Conservation (phyloP, 495 filamentous ascomycete species). For the Penicillium nucicola region DNA sequence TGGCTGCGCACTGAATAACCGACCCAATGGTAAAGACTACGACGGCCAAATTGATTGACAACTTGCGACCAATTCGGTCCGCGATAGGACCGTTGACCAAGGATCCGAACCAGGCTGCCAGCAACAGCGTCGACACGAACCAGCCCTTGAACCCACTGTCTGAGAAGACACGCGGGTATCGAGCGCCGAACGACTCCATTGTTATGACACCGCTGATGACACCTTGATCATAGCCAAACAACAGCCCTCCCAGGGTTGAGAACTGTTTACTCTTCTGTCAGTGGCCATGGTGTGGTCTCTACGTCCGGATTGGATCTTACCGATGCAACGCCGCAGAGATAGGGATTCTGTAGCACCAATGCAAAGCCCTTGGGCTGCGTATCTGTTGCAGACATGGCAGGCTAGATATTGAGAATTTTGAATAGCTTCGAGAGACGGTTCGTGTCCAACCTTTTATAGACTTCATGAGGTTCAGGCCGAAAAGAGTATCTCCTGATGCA, state of each 20-base stretch:
- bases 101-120: slow-evolving; percentile 78
- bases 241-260: slow-evolving; percentile 57
- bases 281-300: background rate
- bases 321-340: slow-evolving; percentile 39
- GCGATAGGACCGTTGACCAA: slow-evolving; percentile 73
- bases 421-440: too few species aligned
- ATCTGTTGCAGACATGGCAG: slow-evolving; percentile 20
- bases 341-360: slow-evolving; percentile 37
- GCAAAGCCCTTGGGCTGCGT: slow-evolving; percentile 23
- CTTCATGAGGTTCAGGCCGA: background rate
- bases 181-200: slow-evolving; percentile 40
- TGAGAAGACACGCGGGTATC: slow-evolving; percentile 62
- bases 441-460: slow-evolving; percentile 5
- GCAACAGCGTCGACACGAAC: slow-evolving; percentile 75
- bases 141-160: slow-evolving; percentile 70
- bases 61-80: slow-evolving; percentile 71
- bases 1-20: slow-evolving; percentile 61
- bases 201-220: slow-evolving; percentile 40
- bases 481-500: background rate
- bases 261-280: slow-evolving; percentile 22
- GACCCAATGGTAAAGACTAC: slow-evolving; percentile 75
- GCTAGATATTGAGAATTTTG: background rate
- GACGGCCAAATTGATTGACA: slow-evolving; percentile 68
- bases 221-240: slow-evolving; percentile 42
- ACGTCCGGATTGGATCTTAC: slow-evolving; percentile 16